A percentile compares a stretch with the other conserved stretches of the same genome.
Evolutionary conservation across 1,284 basidiomycete species (phyloP).

Genomic region (Ganoderma lucidum): DNA sequence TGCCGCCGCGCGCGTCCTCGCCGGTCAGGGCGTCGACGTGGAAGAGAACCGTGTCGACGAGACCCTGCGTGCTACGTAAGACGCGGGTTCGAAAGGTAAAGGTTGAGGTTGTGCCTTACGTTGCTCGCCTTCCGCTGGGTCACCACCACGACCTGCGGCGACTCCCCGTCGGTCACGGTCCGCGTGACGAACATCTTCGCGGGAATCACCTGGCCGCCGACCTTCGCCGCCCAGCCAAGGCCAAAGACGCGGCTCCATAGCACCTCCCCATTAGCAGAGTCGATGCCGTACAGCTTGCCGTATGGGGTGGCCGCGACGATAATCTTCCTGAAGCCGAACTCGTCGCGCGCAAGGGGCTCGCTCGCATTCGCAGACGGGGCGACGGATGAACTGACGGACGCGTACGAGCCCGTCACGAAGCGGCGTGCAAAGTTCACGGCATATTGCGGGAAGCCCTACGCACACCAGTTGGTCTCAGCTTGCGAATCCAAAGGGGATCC

Average conservation of each 20-base stretch:
- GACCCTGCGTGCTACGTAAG: constrained; percentile 45
- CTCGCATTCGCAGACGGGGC: constrained; percentile 48
- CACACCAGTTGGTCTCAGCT: not conserved
- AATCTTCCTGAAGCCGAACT: constrained; percentile 90
- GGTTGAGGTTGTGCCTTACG: constrained; percentile 48
- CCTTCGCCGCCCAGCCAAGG: constrained; percentile 65
- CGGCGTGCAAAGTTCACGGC: constrained; percentile 72
- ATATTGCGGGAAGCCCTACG: constrained; percentile 78
- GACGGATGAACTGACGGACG: constrained; percentile 50
- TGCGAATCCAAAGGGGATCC: constrained; percentile 12
- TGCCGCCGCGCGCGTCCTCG: constrained; percentile 50
- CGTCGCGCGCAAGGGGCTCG: constrained; percentile 66
- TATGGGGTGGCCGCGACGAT: constrained; percentile 76
- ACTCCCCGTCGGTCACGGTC: constrained; percentile 55
- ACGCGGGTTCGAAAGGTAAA: not conserved
- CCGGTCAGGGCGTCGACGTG: constrained; percentile 85
- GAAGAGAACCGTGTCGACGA: constrained; percentile 77
- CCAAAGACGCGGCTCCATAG: constrained; percentile 81
- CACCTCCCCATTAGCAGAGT: constrained; percentile 78
- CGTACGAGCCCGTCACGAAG: constrained; percentile 78
- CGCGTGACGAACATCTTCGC: constrained; percentile 64
- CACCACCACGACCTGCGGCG: constrained; percentile 69
- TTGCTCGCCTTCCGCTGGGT: constrained; percentile 67
- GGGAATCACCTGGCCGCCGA: constrained; percentile 62
- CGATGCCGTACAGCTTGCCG: constrained; percentile 87